Evolutionary conservation across 768 basidiomycete species (phyloP).

Genomic region (Hortiboletus flavorubellus): DNA sequence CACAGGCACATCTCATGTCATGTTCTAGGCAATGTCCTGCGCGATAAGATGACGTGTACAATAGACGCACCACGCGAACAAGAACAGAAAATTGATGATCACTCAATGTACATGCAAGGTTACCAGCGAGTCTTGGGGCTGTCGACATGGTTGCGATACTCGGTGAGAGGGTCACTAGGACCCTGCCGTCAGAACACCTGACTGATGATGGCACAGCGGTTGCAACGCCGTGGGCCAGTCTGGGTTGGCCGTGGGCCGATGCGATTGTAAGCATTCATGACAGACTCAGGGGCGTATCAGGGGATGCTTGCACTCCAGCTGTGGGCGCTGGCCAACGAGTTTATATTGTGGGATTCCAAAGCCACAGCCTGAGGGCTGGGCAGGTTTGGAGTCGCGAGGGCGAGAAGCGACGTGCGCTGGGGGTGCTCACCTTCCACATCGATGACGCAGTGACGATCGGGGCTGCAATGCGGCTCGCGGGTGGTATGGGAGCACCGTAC

Average conservation of each 20-base stretch:
- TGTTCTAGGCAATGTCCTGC: too few relatives aligned
- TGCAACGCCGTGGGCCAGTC: constrained; percentile 7
- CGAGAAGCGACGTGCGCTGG: neutral
- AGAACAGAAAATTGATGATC: neutral
- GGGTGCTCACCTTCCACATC: constrained; percentile 47
- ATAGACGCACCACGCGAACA: neutral
- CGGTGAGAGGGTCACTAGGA: constrained; percentile 30
- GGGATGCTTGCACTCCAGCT: constrained; percentile 38
- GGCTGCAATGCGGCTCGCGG: constrained; percentile 45
- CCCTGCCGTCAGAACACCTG: constrained; percentile 2
- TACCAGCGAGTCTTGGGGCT: constrained; percentile 7
- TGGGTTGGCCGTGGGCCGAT: too few relatives aligned
- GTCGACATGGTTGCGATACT: constrained; percentile 23
- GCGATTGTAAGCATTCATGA: constrained; percentile 23
- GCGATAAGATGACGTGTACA: too few relatives aligned
- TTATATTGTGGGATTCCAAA: constrained; percentile 60
- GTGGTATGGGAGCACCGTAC: constrained; percentile 51
- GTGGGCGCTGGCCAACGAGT: constrained; percentile 53
- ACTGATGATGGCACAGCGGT: neutral
- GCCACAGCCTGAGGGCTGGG: constrained; percentile 67
- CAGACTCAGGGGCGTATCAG: constrained; percentile 3
- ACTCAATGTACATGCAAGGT: constrained; percentile 6
- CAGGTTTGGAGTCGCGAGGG: neutral
- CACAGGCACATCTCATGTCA: too few relatives aligned
- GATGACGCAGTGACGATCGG: constrained; percentile 57